A percentile compares a stretch with the other conserved stretches of the same genome.
Evolutionary conservation across 331 rosid genomes (phyloP).

Genomic region (Spiraea crenata): DNA sequence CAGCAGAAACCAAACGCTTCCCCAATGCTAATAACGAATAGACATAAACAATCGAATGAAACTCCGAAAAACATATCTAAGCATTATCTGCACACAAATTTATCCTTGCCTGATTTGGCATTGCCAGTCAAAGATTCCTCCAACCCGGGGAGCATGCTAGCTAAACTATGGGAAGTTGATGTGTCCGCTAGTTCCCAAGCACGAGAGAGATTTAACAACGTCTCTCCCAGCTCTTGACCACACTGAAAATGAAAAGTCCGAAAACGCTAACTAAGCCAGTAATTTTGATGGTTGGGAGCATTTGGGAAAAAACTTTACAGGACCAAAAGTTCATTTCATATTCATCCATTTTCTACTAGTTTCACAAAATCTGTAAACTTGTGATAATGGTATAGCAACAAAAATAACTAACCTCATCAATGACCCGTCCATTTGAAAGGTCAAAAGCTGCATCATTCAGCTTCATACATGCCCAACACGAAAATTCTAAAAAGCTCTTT

Average conservation of each 20-base stretch:
- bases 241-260: constrained; percentile 42
- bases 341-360: neutral
- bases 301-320: too few relatives aligned
- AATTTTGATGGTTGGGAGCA: neutral
- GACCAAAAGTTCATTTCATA: too few relatives aligned
- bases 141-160: constrained; percentile 59
- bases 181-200: constrained; percentile 92
- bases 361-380: too few relatives aligned
- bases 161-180: constrained; percentile 62
- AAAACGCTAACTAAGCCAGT: neutral
- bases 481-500: neutral
- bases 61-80: constrained; percentile 20
- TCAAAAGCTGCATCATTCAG: constrained; percentile 92
- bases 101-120: constrained; percentile 71
- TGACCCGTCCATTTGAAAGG: constrained; percentile 75
- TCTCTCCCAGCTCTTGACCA: constrained; percentile 83
- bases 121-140: constrained; percentile 51
- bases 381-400: neutral
- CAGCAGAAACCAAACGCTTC: constrained; percentile 77
- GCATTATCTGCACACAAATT: constrained; percentile 12
- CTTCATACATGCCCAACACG: constrained; percentile 39
- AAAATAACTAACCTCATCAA: constrained; percentile 63
- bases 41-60: constrained; percentile 27
- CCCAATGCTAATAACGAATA: constrained; percentile 69
- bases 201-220: constrained; percentile 71